Conservation (phyloP, 768 basidiomycete genomes). For the Tricholoma hemisulphureum region DNA sequence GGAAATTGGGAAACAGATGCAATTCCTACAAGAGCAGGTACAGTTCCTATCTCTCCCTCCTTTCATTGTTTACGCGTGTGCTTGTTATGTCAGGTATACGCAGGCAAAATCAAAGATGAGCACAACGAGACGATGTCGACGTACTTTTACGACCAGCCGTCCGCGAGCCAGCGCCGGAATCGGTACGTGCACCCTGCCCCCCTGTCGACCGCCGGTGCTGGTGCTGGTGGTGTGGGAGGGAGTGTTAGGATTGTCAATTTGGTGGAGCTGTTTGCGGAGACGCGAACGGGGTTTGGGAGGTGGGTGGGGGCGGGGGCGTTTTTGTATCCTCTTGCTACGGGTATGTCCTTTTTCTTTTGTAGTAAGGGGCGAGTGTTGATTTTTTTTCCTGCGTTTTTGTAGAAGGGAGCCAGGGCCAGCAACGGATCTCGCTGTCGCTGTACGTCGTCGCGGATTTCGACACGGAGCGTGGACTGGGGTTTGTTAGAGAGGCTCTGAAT, state of each 20-base stretch:
- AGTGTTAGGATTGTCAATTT: conserved; percentile 55
- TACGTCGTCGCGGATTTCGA: conserved; percentile 82
- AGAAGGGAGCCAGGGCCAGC: conserved; percentile 34
- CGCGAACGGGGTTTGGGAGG: conserved; percentile 41
- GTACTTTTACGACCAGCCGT: conserved; percentile 91
- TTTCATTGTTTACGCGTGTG: not conserved
- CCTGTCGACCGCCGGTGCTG: too few relatives aligned
- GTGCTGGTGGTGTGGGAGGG: conserved; percentile 37
- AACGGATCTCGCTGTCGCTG: conserved; percentile 43
- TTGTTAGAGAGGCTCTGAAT: conserved; percentile 62
- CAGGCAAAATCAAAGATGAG: conserved; percentile 54
- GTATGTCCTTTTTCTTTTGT: conserved; percentile 13
- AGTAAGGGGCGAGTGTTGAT: too few relatives aligned
- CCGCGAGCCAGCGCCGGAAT: conserved; percentile 69
- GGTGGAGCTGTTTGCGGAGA: conserved; percentile 48
- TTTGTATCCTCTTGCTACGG: conserved; percentile 66
- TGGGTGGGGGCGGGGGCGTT: conserved; percentile 39
- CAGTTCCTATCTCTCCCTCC: conserved; percentile 13
- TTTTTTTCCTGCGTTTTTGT: too few relatives aligned
- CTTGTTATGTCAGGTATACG: conserved; percentile 48
- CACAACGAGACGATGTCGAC: conserved; percentile 51
- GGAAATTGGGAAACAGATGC: conserved; percentile 58
- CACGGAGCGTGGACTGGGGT: conserved; percentile 49
- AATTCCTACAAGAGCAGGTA: conserved; percentile 73
- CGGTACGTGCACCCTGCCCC: conserved; percentile 67